These are phyloP conservation scores for Prunus fruticosa DNA, from an alignment of 306 rosid genomes.

Conservation along the genomic window DNA sequence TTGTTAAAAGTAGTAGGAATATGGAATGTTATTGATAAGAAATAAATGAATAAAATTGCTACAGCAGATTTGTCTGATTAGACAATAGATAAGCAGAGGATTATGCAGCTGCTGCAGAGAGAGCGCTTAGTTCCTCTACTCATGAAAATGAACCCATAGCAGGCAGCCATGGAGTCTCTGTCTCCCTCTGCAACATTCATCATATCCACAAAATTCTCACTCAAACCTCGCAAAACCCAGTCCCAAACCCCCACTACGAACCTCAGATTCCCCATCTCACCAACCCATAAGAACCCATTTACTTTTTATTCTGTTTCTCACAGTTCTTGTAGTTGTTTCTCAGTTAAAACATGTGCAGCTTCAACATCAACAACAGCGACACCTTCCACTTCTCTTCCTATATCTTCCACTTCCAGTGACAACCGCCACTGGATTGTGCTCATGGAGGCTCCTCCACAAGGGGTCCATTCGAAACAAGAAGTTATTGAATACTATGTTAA, in stretches of 20 bases:
- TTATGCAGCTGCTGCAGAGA: too few relatives aligned
- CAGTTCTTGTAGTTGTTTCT: conserved; percentile 16
- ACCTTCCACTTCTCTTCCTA: conserved; percentile 30
- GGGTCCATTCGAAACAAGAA: conserved; percentile 43
- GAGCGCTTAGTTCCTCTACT: too few relatives aligned
- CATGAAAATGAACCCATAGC: not conserved
- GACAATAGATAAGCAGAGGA: too few relatives aligned
- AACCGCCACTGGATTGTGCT: conserved; percentile 72
- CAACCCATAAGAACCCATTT: conserved; percentile 11
- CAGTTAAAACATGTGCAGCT: conserved; percentile 30
- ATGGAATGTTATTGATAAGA: too few relatives aligned
- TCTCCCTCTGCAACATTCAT: conserved; percentile 29
- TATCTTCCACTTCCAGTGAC: conserved; percentile 34
- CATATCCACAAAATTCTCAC: conserved; percentile 26
- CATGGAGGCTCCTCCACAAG: conserved; percentile 59
- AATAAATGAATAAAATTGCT: too few relatives aligned
- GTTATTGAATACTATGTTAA: conserved; percentile 55
- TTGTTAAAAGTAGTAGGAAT: too few relatives aligned
- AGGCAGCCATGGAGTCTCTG: conserved; percentile 43
- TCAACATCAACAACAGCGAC: conserved; percentile 31
- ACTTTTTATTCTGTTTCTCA: conserved; percentile 28
- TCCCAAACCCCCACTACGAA: conserved; percentile 28
- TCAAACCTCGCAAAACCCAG: conserved; percentile 28
- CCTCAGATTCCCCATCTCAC: conserved; percentile 29
- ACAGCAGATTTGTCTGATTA: too few relatives aligned